Evolutionary conservation across 805 yeast genomes (phyloP).

Genomic region (Candida piceae): DNA sequence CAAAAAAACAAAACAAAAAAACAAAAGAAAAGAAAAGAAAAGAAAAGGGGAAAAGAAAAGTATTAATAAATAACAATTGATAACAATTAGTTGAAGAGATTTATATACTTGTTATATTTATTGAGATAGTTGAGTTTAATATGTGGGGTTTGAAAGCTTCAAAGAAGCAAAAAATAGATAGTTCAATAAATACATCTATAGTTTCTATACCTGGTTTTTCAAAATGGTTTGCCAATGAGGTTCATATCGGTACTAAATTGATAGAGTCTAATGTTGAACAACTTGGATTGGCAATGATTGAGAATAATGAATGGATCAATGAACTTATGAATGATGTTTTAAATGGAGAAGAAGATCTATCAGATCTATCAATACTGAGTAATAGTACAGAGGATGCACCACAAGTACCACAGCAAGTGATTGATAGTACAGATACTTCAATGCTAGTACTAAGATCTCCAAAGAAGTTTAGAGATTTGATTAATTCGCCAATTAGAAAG

Average conservation of each 20-base stretch:
- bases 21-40: too few relatives aligned
- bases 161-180: conserved; percentile 9
- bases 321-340: conserved; percentile 23
- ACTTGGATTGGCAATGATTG: conserved; percentile 20
- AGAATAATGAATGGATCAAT: conserved; percentile 27
- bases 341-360: conserved; percentile 5
- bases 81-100: too few relatives aligned
- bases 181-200: conserved; percentile 8
- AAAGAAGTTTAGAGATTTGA: conserved; percentile 11
- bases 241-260: conserved; percentile 21
- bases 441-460: conserved; percentile 22
- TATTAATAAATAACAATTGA: too few relatives aligned
- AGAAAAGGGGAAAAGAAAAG: too few relatives aligned
- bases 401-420: neutral
- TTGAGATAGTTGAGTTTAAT: too few relatives aligned
- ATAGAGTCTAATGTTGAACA: conserved; percentile 21
- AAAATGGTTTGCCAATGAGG: conserved; percentile 30
- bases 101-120: too few relatives aligned
- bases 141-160: conserved; percentile 30
- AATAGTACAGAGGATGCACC: neutral
- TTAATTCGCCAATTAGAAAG: conserved; percentile 15
- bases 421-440: conserved; percentile 5
- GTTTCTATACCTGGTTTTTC: conserved; percentile 27
- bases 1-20: too few relatives aligned
- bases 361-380: conserved; percentile 9